phyloP scores from a whole-genome alignment of 441 rosid species.

The Pelargonium cotyledonis region DNA sequence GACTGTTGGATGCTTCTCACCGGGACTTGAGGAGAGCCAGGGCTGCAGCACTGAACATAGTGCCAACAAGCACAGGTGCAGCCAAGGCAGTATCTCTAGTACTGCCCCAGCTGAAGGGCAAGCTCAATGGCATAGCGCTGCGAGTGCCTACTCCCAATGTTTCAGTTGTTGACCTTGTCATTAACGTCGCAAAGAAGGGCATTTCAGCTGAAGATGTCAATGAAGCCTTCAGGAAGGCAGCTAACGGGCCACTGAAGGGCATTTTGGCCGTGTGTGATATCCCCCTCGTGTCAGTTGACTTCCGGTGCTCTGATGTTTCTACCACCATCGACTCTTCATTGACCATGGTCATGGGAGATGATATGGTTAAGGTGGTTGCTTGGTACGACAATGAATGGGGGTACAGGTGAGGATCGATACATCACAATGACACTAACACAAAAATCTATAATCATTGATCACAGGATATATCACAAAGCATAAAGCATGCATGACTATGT shows the following conservation, averaged over 20 bases:
- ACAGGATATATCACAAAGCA: no score
- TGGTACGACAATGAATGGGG: slow-evolving; percentile 99
- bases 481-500: not conserved
- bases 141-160: slow-evolving; percentile 99
- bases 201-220: slow-evolving; percentile 82
- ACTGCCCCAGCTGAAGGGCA: slow-evolving; percentile 90
- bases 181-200: slow-evolving; percentile 81
- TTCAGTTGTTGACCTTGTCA: slow-evolving; percentile 84
- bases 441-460: no score
- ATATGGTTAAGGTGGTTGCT: slow-evolving; percentile 95
- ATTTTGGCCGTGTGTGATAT: slow-evolving; percentile 73
- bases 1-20: slow-evolving; percentile 98
- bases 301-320: slow-evolving; percentile 87
- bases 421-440: no score
- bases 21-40: slow-evolving; percentile 95
- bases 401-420: slow-evolving; percentile 48
- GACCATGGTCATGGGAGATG: slow-evolving; percentile 97
- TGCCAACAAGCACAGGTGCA: slow-evolving; percentile 97
- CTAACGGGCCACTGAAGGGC: slow-evolving; percentile 79
- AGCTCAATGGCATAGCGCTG: slow-evolving; percentile 92
- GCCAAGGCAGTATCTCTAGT: slow-evolving; percentile 96
- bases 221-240: slow-evolving; percentile 83
- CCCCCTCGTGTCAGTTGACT: slow-evolving; percentile 88
- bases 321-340: slow-evolving; percentile 87
- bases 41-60: slow-evolving; percentile 94